Evolutionary conservation across 192 early-diverging fungal genomes (phyloP).

Genomic region (Podila minutissima): DNA sequence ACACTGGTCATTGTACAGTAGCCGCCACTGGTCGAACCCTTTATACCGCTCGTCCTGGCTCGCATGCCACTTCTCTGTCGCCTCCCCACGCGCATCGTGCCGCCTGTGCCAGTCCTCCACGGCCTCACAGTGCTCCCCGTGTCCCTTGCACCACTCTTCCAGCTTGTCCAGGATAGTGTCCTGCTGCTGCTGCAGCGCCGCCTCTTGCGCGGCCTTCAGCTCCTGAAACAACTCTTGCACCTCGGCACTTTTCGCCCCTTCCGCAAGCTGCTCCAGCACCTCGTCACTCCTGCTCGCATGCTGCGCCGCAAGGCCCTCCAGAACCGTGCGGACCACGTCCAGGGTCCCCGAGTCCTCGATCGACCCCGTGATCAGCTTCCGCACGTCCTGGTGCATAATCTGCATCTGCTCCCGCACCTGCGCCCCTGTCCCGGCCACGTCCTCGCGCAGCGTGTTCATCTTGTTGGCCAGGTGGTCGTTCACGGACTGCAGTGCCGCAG

Average conservation of each 20-base stretch:
- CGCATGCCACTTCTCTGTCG: slow-evolving; percentile 12
- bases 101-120: slow-evolving; percentile 12
- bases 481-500: slow-evolving; percentile 13
- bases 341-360: neutral
- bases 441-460: neutral
- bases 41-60: neutral
- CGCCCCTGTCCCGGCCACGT: neutral
- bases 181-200: neutral
- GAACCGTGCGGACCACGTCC: neutral
- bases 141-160: neutral
- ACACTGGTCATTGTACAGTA: neutral
- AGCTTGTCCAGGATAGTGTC: neutral
- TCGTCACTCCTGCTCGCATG: neutral
- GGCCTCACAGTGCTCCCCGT: neutral
- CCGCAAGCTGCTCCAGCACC: neutral
- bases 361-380: neutral
- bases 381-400: neutral
- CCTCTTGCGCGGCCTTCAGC: neutral
- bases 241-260: slow-evolving; percentile 2
- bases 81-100: slow-evolving; percentile 8
- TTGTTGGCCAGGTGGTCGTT: neutral
- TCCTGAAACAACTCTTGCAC: slow-evolving; percentile 1
- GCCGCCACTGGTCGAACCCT: neutral
- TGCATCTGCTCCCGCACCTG: neutral
- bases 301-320: neutral